Base-by-base conservation (phyloP, 2,329 filamentous ascomycete genomes). In the Clonostachys byssicola region DNA sequence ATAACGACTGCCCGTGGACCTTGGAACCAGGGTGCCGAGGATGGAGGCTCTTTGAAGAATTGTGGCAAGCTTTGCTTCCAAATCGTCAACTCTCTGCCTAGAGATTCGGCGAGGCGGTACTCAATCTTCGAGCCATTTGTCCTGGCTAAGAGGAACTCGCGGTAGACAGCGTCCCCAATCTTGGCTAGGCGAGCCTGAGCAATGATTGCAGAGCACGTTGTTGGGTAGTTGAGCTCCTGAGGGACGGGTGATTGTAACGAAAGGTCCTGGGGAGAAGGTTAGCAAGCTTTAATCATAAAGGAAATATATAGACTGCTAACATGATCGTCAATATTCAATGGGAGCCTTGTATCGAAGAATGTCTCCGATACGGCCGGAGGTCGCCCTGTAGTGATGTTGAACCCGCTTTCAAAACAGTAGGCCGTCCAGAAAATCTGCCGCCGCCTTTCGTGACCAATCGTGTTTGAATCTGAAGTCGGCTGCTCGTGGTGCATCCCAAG, bases 401-500 rank as follows among this genome's bases (percentile, higher is more conserved):
- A 70, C 1, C 72, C 72, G 5, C 67, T 66, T 34, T 69, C 68
- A 43, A 74, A 70, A 23, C 67, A 64, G 50, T 67, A 72, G 4
- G 64, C 49, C 10, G 56, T 53, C 60, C 62, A 65, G 50, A 65
- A 67, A 4, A 64, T 49, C 40, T 62, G 58, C 4, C 64, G 52
- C 9, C 61, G 56, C 13, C 59, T 54, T 34, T 65, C 64, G 12
- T 58, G 56, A 2, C 52, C 51, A 5, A 64, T 46, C 12, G 56
- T 58, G 42, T 61, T 53, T 17, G 54, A 53, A 2, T 46, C 58
- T 59, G 58, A 61, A 9, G 53, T 56, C 8, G 54, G 59, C 34
- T 67, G 61, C 45, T 76, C 72, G 16, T 68, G 67, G 50, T 77
- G 73, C 5, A 77, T 60, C 0, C 74, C 73, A 5, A 77, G 55